These are phyloP conservation scores for Pseudogymnoascus sp. DNA, from an alignment of 2,329 filamentous ascomycete species.

Conservation along the genomic window DNA sequence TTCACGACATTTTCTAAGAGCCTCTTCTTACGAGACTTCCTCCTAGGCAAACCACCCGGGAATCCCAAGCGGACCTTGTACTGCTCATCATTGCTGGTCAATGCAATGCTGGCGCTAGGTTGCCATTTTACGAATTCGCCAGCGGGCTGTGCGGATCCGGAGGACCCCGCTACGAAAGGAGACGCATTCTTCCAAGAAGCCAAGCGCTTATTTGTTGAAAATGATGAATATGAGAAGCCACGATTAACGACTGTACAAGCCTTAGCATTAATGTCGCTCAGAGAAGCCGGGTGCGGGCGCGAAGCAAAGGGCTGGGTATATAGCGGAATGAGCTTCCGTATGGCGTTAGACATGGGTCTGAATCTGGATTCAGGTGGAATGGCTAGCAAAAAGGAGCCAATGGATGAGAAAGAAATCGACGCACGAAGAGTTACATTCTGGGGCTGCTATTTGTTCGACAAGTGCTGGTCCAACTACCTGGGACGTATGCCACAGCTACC, in stretches of 20 bases:
- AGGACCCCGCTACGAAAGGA: constrained; percentile 77
- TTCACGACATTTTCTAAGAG: constrained; percentile 85
- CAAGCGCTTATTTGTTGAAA: constrained; percentile 79
- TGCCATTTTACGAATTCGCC: constrained; percentile 82
- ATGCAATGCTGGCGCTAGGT: constrained; percentile 72
- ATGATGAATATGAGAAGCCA: constrained; percentile 88
- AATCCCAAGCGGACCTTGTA: constrained; percentile 55
- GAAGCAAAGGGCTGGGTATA: constrained; percentile 98
- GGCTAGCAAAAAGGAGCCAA: constrained; percentile 45
- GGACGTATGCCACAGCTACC: constrained; percentile 84
- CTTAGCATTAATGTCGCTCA: constrained; percentile 87
- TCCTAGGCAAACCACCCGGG: constrained; percentile 55
- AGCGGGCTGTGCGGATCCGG: constrained; percentile 61
- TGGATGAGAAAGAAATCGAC: constrained; percentile 79
- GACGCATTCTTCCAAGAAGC: constrained; percentile 95
- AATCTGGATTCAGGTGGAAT: constrained; percentile 73
- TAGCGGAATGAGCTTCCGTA: constrained; percentile 95
- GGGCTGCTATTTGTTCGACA: constrained; percentile 98
- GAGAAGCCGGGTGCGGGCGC: constrained; percentile 87
- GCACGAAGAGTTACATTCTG: constrained; percentile 88
- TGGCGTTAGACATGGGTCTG: constrained; percentile 89
- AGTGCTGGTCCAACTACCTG: constrained; percentile 97
- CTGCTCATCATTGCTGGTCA: constrained; percentile 84
- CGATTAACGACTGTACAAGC: constrained; percentile 87
- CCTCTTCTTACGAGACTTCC: constrained; percentile 80